Evolutionary conservation across 495 filamentous ascomycete genomes (phyloP).

Genomic region (Tuber calosporum): DNA sequence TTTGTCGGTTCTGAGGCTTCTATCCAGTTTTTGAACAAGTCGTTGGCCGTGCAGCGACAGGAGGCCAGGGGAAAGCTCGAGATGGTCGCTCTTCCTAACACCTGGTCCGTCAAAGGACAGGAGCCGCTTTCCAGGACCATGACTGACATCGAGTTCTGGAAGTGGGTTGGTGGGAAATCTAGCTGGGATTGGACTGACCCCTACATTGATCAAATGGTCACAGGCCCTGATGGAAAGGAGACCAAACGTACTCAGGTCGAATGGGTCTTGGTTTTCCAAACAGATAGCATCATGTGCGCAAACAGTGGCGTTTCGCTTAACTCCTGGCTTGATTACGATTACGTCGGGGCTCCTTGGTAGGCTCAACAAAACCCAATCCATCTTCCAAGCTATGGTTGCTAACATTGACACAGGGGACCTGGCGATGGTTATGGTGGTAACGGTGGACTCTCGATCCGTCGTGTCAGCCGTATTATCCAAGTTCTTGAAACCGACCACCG

Average conservation of each 20-base stretch:
- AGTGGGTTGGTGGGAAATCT: slow-evolving; percentile 22
- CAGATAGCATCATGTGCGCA: slow-evolving; percentile 50
- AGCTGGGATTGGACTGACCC: slow-evolving; percentile 21
- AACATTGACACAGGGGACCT: slow-evolving; percentile 33
- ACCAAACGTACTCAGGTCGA: slow-evolving; percentile 21
- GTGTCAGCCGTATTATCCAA: slow-evolving; percentile 48
- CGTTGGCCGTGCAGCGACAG: slow-evolving; percentile 43
- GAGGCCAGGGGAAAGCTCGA: slow-evolving; percentile 47
- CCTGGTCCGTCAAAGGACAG: slow-evolving; percentile 45
- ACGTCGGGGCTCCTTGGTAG: slow-evolving; percentile 51
- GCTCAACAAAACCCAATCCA: not conserved
- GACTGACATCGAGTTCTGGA: slow-evolving; percentile 47
- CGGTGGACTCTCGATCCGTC: slow-evolving; percentile 47
- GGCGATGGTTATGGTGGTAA: slow-evolving; percentile 46
- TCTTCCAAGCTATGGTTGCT: not conserved
- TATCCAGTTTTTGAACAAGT: slow-evolving; percentile 44
- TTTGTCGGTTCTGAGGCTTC: slow-evolving; percentile 48
- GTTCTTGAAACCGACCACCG: slow-evolving; percentile 46
- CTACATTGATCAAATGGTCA: not conserved
- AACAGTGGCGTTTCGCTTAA: slow-evolving; percentile 47
- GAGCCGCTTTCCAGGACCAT: slow-evolving; percentile 48
- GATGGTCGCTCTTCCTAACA: slow-evolving; percentile 46
- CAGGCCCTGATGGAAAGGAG: not conserved
- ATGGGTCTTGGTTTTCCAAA: slow-evolving; percentile 47
- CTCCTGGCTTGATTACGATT: slow-evolving; percentile 50